phyloP scores from a whole-genome alignment of 2,329 filamentous ascomycete species.

The Colletotrichum coccodes region DNA sequence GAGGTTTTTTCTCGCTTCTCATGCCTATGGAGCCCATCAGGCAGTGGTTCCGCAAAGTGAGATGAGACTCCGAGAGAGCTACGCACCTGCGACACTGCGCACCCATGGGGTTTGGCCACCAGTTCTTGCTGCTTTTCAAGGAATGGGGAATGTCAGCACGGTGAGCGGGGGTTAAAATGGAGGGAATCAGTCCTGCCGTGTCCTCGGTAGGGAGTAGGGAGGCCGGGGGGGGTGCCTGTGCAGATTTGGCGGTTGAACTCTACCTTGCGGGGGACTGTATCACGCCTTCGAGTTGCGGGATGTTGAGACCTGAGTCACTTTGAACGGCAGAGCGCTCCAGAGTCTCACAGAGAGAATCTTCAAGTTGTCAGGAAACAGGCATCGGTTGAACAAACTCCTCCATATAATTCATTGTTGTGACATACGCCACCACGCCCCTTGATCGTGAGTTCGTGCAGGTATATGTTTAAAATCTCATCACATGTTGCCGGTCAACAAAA shows the following conservation, averaged over 20 bases:
- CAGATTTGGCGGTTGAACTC: neutral
- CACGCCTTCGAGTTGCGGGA: constrained; percentile 3
- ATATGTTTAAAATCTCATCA: constrained; percentile 21
- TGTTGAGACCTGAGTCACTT: constrained; percentile 1
- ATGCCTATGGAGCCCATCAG: neutral
- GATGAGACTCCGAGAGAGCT: neutral
- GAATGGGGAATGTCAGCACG: neutral
- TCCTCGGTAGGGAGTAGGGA: neutral
- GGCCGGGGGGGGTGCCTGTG: neutral
- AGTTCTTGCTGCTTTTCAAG: neutral
- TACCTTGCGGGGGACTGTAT: neutral
- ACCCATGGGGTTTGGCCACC: neutral
- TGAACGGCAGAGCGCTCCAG: neutral
- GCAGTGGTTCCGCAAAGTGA: neutral
- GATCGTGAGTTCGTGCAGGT: constrained; percentile 29
- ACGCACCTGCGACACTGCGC: neutral
- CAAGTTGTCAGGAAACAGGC: neutral
- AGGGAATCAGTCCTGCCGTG: neutral
- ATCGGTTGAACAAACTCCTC: neutral
- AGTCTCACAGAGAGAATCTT: neutral
- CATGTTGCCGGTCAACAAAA: constrained; percentile 17
- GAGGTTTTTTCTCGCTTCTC: neutral
- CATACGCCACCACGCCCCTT: constrained; percentile 15
- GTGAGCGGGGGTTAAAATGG: neutral
- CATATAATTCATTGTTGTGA: constrained; percentile 19